Evolutionary conservation across 179 eudicot species (phyloP), one percentile per base, ranked within the genome.

Genomic region (Silene noctiflora): DNA sequence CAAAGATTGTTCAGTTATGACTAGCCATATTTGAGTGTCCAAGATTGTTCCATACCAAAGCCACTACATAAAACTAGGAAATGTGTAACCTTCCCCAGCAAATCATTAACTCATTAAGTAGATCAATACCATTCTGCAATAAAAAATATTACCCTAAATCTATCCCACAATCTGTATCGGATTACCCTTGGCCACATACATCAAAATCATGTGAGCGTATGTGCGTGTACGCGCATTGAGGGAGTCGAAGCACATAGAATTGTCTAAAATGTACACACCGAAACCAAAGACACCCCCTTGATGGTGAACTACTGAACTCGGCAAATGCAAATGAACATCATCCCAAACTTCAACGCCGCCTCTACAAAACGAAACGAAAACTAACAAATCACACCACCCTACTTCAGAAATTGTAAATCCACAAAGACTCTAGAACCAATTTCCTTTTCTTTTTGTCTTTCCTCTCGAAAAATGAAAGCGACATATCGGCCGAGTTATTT

Each of bases 41-140:
- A 59, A 55, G 60, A 55, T 55, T 59, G 64, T 59, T 59, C 64
- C 64, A 59, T 19, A 59, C 64, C 64, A 59, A 59, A 59, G 19
- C n/a, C 44, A 51, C 56, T 51, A 44, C 11, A 46, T 10, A 46
- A 46, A 46, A 46, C 5, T 51, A 10, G n/a, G 10, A 59, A 59
- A 59, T 3, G 64, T 59, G 20, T 59, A 59, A 59, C 21, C 64
- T 59, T 59, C 64, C 20, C 21, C 64, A 59, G 25, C 64, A 59
- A 20, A 59, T n/a, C n/a, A n/a, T n/a, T n/a, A n/a, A n/a, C n/a
- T 59, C 25, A 59, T 19, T 19, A 19, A 59, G 63, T 6, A 19
- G 63, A 59, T 59, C 24, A 2, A 59, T 59, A 20, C 63, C 63
- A 59, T 59, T 59, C 24, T 59, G 22, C 63, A 59, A 3, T 59